Evolutionary conservation across 2,329 filamentous ascomycete species (phyloP), one percentile per base, ranked within the genome.

Genomic region (Coniella vitis): DNA sequence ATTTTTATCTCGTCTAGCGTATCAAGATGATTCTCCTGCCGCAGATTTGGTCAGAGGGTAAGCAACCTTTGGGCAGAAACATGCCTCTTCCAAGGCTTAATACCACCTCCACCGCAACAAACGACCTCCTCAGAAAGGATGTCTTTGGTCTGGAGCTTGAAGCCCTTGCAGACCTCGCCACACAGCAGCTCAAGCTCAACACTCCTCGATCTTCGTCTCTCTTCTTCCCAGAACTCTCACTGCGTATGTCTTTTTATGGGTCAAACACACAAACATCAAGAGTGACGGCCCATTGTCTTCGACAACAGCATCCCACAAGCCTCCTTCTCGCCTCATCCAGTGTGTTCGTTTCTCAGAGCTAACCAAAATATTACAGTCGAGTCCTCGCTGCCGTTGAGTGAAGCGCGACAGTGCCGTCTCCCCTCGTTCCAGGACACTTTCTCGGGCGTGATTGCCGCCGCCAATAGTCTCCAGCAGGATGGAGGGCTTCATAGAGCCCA

Each of bases 161-260:
- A 25, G 43, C 37, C 2, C 47, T 53, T 20, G 49, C 49, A 31
- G 51, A 50, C 10, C 22, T 43, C 19, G 51, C 51, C 1, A 22
- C 47, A 14, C 44, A 34, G 7, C 44, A 53, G 22, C 51, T 49
- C 14, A 32, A 17, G 10, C 5, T 19, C 4, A 9, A 22, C 16
- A 32, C 17, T 1, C 25, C 25, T 3, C 22, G 39, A 12, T 20
- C 29, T 4, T 31, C 17, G 7, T 32, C 39, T 3, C 17, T 14
- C 3, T 25, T 29, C 13, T 20, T 20, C 16, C 13, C 39, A n/a
- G 29, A 13, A 34, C 29, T 19, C 14, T 9, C 25, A 13, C 39
- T 34, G 29, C 9, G 39, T 42, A 34, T 17, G 39, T 42, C 14
- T 12, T 14, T 9, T 41, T 14, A 10, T 41, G 7, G n/a, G 7